phyloP scores from a whole-genome alignment of 352 stramenopile species.

The Phytophthora quininea region DNA sequence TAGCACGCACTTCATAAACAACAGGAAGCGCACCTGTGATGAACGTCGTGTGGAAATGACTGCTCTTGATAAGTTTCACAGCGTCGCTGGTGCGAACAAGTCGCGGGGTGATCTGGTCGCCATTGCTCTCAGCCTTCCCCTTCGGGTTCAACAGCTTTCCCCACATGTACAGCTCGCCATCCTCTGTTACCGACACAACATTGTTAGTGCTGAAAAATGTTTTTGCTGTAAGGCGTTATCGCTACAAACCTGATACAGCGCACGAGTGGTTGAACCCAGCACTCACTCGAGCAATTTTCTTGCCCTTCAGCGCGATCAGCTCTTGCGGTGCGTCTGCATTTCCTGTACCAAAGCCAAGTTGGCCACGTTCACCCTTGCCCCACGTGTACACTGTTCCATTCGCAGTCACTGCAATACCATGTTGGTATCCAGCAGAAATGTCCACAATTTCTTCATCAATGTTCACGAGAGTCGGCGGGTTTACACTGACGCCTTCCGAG shows the following conservation, averaged over 20 bases:
- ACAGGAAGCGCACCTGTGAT: conserved; percentile 60
- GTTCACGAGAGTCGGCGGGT: conserved; percentile 54
- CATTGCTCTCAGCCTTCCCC: conserved; percentile 60
- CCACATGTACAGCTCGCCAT: conserved; percentile 86
- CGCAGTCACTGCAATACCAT: conserved; percentile 72
- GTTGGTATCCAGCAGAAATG: conserved; percentile 79
- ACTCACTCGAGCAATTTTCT: conserved; percentile 62
- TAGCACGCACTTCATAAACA: conserved; percentile 4
- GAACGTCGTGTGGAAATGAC: conserved; percentile 86
- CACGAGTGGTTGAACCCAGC: conserved; percentile 88
- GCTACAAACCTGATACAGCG: conserved; percentile 55
- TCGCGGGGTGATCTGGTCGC: conserved; percentile 77
- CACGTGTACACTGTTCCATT: conserved; percentile 77
- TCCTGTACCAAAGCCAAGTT: conserved; percentile 80
- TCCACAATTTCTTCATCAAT: conserved; percentile 76
- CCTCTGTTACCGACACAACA: conserved; percentile 34
- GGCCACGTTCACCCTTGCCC: conserved; percentile 84
- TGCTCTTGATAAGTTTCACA: conserved; percentile 74
- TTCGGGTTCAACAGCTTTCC: conserved; percentile 82
- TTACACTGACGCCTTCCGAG: conserved; percentile 67
- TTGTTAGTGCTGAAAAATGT: neutral
- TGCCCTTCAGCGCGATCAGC: conserved; percentile 78
- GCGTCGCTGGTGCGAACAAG: conserved; percentile 72
- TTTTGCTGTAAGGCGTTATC: neutral
- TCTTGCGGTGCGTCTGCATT: conserved; percentile 78